Conservation (phyloP, 106 monocot species). For the Platanthera zijinensis region DNA sequence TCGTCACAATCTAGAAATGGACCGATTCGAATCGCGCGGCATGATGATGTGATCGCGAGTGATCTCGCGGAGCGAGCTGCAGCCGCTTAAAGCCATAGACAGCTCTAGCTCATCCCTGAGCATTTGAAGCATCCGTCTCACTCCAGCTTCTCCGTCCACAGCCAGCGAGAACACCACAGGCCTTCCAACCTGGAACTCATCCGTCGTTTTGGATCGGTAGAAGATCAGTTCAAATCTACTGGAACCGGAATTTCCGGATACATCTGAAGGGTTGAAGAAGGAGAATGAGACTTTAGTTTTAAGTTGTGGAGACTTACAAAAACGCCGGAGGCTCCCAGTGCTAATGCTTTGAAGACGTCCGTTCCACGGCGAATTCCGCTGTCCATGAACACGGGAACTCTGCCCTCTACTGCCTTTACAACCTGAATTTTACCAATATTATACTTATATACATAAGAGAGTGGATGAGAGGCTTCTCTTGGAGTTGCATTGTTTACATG, state of each 20-base stretch:
- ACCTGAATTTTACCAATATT: slow-evolving; percentile 30
- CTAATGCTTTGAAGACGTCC: slow-evolving; percentile 92
- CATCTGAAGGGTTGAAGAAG: neutral
- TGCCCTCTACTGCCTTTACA: slow-evolving; percentile 47
- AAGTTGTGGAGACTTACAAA: slow-evolving; percentile 57
- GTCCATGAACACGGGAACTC: slow-evolving; percentile 78
- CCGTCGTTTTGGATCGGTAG: neutral
- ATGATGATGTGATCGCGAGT: slow-evolving; percentile 57
- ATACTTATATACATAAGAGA: no score
- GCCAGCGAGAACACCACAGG: slow-evolving; percentile 64
- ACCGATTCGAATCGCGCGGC: slow-evolving; percentile 21
- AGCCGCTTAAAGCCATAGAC: slow-evolving; percentile 65
- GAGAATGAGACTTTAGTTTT: neutral
- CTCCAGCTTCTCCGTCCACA: slow-evolving; percentile 66
- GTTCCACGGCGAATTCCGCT: slow-evolving; percentile 87
- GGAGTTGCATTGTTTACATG: no score
- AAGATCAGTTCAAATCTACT: neutral
- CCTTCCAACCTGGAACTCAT: slow-evolving; percentile 49
- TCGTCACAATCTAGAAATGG: slow-evolving; percentile 28
- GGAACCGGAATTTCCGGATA: neutral
- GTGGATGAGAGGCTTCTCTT: no score
- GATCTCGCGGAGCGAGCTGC: slow-evolving; percentile 64
- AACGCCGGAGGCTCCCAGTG: slow-evolving; percentile 77
- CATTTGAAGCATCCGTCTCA: slow-evolving; percentile 67
- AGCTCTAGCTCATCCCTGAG: slow-evolving; percentile 68